These are phyloP conservation scores for Colletotrichum abscissum DNA, from an alignment of 2,329 filamentous ascomycete genomes.

Conservation along the genomic window DNA sequence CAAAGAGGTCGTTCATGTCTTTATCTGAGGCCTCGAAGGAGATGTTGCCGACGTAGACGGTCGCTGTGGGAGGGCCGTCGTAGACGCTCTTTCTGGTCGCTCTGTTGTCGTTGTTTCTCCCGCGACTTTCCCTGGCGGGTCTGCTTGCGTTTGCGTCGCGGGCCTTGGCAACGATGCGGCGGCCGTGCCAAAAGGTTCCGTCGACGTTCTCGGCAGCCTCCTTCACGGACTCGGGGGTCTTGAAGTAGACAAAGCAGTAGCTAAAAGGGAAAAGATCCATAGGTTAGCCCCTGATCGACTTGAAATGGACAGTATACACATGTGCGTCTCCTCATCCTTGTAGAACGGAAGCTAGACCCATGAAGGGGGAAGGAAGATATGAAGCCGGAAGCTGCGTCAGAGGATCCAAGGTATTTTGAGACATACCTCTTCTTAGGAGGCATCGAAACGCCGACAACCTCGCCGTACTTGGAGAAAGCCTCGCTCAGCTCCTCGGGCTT, in stretches of 20 bases:
- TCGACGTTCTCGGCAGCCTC: slow-evolving; percentile 28
- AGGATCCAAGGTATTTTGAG: not conserved
- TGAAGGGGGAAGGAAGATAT: not conserved
- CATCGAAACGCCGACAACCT: slow-evolving; percentile 36
- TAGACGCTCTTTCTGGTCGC: not conserved
- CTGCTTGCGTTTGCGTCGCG: no score
- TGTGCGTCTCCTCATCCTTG: not conserved
- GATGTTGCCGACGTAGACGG: slow-evolving; percentile 87
- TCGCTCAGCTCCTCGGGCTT: slow-evolving; percentile 68
- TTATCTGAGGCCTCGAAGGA: slow-evolving; percentile 87
- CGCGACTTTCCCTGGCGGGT: not conserved
- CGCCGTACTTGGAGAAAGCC: slow-evolving; percentile 62
- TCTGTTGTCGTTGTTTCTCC: not conserved
- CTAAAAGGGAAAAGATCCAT: not conserved
- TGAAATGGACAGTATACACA: no score
- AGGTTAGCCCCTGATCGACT: not conserved
- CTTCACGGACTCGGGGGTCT: not conserved
- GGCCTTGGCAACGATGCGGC: slow-evolving; percentile 26
- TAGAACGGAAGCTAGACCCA: no score
- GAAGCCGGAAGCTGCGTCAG: not conserved
- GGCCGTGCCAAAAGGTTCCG: slow-evolving; percentile 36
- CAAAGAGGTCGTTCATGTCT: slow-evolving; percentile 84
- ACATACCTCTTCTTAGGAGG: slow-evolving; percentile 17
- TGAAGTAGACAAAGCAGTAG: slow-evolving; percentile 31
- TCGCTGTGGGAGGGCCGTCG: slow-evolving; percentile 44